Evolutionary conservation across 2,329 filamentous ascomycete species (phyloP), one percentile per base, ranked within the genome.

Genomic region (Fusarium dimerum): DNA sequence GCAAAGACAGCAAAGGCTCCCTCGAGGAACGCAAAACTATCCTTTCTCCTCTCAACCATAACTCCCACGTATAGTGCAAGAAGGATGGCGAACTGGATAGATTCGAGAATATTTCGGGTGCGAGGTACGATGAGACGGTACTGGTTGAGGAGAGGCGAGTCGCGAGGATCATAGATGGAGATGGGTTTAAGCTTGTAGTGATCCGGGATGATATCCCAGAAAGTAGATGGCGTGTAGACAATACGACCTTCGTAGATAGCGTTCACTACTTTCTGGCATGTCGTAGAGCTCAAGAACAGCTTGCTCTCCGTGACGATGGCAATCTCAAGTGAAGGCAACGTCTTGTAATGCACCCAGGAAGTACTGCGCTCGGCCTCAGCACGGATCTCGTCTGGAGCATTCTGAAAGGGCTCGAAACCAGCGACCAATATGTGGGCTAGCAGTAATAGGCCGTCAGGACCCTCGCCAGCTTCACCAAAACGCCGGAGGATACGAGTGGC

Each of bases 141-240:
- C 67, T 95, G 90, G 64, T 95, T 93, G 18, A 95, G 78, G 26
- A 92, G 67, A 1, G 89, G 88, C 6, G 87, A 89, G 57, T 86
- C 83, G 15, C 87, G 77, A 2, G 90, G 90, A 64, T 92, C 86
- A 68, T 94, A 94, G 0, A 94, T 75, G 8, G 88, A 86, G 49
- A 94, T 92, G 2, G 89, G 89, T 61, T 89, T 89, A 64, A 88
- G 82, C 73, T 94, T 94, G 76, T 94, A 95, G 62, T 88, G 85
- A 68, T 94, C 90, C 1, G 90, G 90, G 44, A 95, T 84, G 52
- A 95, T 88, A 69, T 94, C 88, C 68, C 93, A 84, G 67, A 90
- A 92, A 0, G 86, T 85, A 1, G 86, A 90, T 0, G 90, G 90
- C 2, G 90, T 93, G 67, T 94, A 94, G 36, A 92, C 86, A 55